phyloP scores from a whole-genome alignment of 805 yeast genomes.

The Pichia nanzhaoensis region DNA sequence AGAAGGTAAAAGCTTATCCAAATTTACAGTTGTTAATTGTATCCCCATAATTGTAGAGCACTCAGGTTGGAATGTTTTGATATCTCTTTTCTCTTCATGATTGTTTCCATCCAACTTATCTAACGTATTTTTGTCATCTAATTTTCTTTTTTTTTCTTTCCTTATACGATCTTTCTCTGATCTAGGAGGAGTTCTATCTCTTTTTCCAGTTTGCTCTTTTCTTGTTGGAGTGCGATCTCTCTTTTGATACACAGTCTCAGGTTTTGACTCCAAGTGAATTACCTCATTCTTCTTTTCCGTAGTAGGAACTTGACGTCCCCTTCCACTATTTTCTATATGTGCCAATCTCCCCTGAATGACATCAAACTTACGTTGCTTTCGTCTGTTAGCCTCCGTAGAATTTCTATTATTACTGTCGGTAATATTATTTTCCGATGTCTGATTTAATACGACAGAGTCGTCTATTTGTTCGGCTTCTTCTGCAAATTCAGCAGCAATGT shows the following conservation, averaged over 20 bases:
- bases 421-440: not conserved
- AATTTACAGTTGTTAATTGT: conserved; percentile 38
- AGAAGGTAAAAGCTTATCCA: conserved; percentile 44
- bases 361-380: conserved; percentile 14
- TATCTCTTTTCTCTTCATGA: conserved; percentile 15
- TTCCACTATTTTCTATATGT: not conserved
- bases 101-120: conserved; percentile 22
- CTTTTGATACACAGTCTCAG: not conserved
- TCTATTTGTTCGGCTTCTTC: conserved; percentile 4
- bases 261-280: not conserved
- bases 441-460: not conserved
- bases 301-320: not conserved
- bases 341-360: conserved; percentile 4
- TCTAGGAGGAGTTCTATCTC: conserved; percentile 13
- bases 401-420: not conserved
- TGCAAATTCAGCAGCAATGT: conserved; percentile 17
- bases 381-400: not conserved
- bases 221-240: conserved; percentile 44
- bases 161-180: conserved; percentile 15
- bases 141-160: conserved; percentile 9
- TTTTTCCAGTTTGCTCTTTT: conserved; percentile 30
- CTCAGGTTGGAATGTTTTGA: not conserved
- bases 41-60: conserved; percentile 30
- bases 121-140: conserved; percentile 18
- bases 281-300: not conserved